A percentile compares a stretch with the other conserved stretches of the same genome.
Conservation (phyloP, 2,329 filamentous ascomycete genomes). For the Hirsutella minnesotensis region DNA sequence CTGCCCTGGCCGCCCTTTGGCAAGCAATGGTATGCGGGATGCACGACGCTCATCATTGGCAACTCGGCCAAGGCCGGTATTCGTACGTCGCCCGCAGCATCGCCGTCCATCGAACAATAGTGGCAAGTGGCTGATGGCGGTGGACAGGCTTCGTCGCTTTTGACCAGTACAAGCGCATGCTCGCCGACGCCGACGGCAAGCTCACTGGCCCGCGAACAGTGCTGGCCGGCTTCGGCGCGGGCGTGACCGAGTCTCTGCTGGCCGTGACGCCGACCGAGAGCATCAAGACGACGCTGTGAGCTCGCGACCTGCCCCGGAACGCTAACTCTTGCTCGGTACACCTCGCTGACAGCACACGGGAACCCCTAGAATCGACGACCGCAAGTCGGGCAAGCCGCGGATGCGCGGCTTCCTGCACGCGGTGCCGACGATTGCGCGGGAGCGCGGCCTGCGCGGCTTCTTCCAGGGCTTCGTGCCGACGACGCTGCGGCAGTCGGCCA, state of each 20-base stretch:
- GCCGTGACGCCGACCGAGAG: conserved; percentile 96
- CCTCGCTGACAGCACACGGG: too few species aligned
- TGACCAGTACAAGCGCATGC: conserved; percentile 78
- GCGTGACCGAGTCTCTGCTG: conserved; percentile 83
- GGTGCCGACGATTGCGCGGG: conserved; percentile 72
- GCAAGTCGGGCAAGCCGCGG: conserved; percentile 72
- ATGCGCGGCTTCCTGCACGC: conserved; percentile 90
- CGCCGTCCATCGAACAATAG: background rate
- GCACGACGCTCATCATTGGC: conserved; percentile 90
- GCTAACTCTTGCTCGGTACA: background rate
- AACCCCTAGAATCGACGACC: conserved; percentile 78
- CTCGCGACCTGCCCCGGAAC: background rate
- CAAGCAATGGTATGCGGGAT: conserved; percentile 91
- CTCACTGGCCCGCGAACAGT: conserved; percentile 86
- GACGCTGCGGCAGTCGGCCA: conserved; percentile 86
- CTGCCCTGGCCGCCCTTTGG: conserved; percentile 93
- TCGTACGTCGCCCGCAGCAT: conserved; percentile 41
- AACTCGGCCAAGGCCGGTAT: conserved; percentile 96
- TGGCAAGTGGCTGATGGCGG: background rate
- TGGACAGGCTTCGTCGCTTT: conserved; percentile 71
- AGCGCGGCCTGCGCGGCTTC: conserved; percentile 82
- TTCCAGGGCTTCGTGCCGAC: conserved; percentile 96
- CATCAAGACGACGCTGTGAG: conserved; percentile 86
- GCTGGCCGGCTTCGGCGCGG: conserved; percentile 85
- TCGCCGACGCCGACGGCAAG: conserved; percentile 75